Percentiles rank a stretch among this genome's conserved stretches.
phyloP scores from a whole-genome alignment of 805 yeast genomes.

The Candida multigemmis region DNA sequence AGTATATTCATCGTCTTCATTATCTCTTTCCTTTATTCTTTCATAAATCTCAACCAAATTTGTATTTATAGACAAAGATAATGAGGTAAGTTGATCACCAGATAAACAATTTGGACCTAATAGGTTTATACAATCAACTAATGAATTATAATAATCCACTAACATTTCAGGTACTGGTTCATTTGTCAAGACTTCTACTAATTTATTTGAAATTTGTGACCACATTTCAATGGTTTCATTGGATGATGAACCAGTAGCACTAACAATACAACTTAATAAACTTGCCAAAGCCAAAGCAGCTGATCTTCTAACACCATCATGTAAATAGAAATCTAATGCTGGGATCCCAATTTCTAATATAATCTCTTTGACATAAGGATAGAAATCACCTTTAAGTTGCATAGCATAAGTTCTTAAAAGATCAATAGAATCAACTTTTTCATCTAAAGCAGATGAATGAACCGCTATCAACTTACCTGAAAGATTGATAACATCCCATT shows the following conservation, averaged over 20 bases:
- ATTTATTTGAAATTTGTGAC: conserved; percentile 58
- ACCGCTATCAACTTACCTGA: conserved; percentile 92
- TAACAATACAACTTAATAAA: conserved; percentile 54
- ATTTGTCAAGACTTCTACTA: conserved; percentile 56
- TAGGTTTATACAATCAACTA: conserved; percentile 56
- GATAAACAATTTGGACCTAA: conserved; percentile 60
- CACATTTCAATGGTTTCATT: conserved; percentile 60
- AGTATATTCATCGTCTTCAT: conserved; percentile 74
- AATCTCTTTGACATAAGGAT: conserved; percentile 73
- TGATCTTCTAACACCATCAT: conserved; percentile 90
- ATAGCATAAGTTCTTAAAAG: conserved; percentile 77
- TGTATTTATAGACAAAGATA: conserved; percentile 51
- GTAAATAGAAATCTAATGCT: conserved; percentile 82
- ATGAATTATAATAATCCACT: conserved; percentile 66
- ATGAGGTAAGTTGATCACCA: conserved; percentile 41
- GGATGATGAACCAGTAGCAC: conserved; percentile 47
- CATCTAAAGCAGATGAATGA: conserved; percentile 90
- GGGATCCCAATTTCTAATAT: conserved; percentile 77
- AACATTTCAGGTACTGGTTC: conserved; percentile 83
- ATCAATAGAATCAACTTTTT: conserved; percentile 88
- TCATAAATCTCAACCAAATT: conserved; percentile 61
- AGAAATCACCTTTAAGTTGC: conserved; percentile 73
- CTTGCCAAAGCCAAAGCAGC: conserved; percentile 82
- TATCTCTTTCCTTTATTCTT: conserved; percentile 65
- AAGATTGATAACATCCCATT: conserved; percentile 89